phyloP scores from a whole-genome alignment of 202 grass and related monocot species.

The Zizania palustris region DNA sequence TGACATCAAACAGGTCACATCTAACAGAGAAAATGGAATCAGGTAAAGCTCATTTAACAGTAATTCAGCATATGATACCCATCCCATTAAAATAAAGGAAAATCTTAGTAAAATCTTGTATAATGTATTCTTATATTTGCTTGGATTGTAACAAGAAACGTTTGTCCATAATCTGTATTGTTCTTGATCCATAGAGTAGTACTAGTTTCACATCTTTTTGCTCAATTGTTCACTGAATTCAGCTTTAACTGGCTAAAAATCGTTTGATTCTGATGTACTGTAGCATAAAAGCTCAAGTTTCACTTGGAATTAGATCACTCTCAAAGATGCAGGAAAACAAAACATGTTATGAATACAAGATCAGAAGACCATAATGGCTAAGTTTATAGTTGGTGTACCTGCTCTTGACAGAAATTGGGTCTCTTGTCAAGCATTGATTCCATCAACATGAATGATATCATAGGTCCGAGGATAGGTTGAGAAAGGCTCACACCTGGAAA shows the following conservation, averaged over 20 bases:
- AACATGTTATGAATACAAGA: background rate
- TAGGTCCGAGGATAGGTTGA: conserved; percentile 96
- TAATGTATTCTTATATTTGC: background rate
- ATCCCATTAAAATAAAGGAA: background rate
- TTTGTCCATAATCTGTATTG: background rate
- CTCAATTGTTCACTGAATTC: conserved; percentile 30
- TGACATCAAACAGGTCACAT: conserved; percentile 83
- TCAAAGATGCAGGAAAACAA: conserved; percentile 11
- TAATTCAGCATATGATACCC: conserved; percentile 21
- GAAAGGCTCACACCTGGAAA: conserved; percentile 92
- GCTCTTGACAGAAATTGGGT: conserved; percentile 55
- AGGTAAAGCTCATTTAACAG: background rate
- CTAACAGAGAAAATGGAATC: conserved; percentile 53
- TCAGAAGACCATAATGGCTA: background rate
- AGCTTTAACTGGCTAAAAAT: background rate
- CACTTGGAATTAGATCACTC: background rate
- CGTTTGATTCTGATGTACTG: background rate
- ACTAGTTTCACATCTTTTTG: background rate
- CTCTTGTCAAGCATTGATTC: conserved; percentile 73
- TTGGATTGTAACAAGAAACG: background rate
- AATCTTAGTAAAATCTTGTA: background rate
- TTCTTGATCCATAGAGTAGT: background rate
- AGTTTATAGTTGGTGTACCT: conserved; percentile 58
- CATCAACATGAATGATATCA: conserved; percentile 84
- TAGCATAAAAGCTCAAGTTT: conserved; percentile 10